Percentiles rank a stretch among this genome's conserved stretches.
Conservation (phyloP, 1,284 basidiomycete species). For the Boletellus deceptivus region DNA sequence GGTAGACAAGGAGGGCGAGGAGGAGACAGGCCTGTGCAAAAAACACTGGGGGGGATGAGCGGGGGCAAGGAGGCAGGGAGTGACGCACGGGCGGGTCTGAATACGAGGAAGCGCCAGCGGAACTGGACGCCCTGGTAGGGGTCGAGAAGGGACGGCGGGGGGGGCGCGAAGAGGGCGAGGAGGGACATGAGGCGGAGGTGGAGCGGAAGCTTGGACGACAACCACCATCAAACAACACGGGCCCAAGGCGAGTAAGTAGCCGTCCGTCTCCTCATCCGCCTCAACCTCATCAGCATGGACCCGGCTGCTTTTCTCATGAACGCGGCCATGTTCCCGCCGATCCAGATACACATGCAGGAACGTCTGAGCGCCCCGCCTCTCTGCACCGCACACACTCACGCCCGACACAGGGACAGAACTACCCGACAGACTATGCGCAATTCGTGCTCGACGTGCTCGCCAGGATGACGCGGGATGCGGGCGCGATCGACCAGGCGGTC, state of each 20-base stretch:
- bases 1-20: conserved; percentile 52
- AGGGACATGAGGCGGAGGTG: conserved; percentile 26
- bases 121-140: conserved; percentile 65
- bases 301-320: conserved; percentile 23
- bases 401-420: conserved; percentile 29
- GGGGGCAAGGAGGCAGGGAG: fast-evolving
- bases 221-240: conserved; percentile 13
- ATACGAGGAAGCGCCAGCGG: conserved; percentile 72
- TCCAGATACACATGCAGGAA: conserved; percentile 34
- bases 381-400: conserved; percentile 8
- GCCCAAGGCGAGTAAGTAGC: conserved; percentile 15
- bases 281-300: conserved; percentile 24
- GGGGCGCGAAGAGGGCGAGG: conserved; percentile 40
- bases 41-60: conserved; percentile 48
- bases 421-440: conserved; percentile 56
- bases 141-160: conserved; percentile 49
- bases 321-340: conserved; percentile 17
- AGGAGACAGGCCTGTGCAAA: conserved; percentile 62
- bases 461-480: conserved; percentile 46
- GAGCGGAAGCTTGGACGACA: conserved; percentile 3
- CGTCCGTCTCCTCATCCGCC: not conserved
- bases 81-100: conserved; percentile 69
- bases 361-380: conserved; percentile 5
- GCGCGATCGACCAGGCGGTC: conserved; percentile 56
- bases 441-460: conserved; percentile 57